Evolutionary conservation across 1,284 basidiomycete genomes (phyloP), one percentile per base, ranked within the genome.

Genomic region (Ganoderma sinense): DNA sequence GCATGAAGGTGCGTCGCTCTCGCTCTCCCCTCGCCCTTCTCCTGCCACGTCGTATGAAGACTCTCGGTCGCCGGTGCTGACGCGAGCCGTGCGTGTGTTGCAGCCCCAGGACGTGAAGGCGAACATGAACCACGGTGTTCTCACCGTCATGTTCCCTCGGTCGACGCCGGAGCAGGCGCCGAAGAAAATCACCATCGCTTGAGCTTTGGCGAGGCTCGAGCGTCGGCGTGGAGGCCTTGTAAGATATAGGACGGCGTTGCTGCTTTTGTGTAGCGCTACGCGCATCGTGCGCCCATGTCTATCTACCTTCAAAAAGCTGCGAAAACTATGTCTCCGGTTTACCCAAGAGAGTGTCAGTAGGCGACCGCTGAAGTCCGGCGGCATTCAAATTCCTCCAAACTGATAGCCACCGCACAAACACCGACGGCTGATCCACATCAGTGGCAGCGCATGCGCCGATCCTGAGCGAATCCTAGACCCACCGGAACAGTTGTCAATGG

Each of bases 61-160:
- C n/a, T n/a, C n/a, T n/a, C n/a, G n/a, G 10, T 20, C 2, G 18
- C 20, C 11, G 23, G n/a, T 39, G 59, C 64, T 74, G 59, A 71
- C 39, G 39, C 41, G 45, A 40, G 65, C 18, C 11, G 23, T 63
- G 18, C 13, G n/a, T 64, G n/a, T n/a, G n/a, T 64, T 10, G 4
- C 68, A 86, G 85, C 71, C 73, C 36, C 80, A 84, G 7, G 79
- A 85, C 1, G 80, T 86, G 71, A 83, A 82, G 59, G 86, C 86
- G 0, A 75, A 76, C 33, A 81, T 87, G 81, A 81, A 83, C 23
- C 70, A 85, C 55, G 86, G 85, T 14, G 67, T 87, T 36, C 71
- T 87, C 68, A 83, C 76, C 6, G 78, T 87, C 64, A 80, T 77
- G 0, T 87, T 85, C 81, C 86, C 85, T 0, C 84, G 82, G 77